phyloP scores from a whole-genome alignment of 495 filamentous ascomycete species.

The Penicillium desertorum region DNA sequence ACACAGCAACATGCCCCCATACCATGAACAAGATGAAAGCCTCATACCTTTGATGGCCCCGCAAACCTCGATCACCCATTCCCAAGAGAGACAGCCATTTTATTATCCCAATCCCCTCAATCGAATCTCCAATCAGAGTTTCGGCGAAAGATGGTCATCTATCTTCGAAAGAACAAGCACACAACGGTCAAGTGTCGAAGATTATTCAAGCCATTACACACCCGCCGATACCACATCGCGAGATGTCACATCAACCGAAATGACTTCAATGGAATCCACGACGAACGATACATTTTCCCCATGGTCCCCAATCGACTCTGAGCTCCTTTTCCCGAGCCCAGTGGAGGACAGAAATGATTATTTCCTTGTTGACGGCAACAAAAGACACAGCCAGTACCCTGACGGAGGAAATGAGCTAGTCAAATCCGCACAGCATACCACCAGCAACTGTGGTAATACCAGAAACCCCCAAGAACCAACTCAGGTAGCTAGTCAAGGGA shows the following conservation, averaged over 20 bases:
- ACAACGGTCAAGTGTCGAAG: slow-evolving; percentile 1
- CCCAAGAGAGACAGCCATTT: not conserved
- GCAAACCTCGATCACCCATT: not conserved
- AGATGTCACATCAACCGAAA: slow-evolving; percentile 16
- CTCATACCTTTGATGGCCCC: not conserved
- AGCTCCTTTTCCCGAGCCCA: slow-evolving; percentile 24
- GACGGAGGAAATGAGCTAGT: slow-evolving; percentile 29
- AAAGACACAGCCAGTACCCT: slow-evolving; percentile 26
- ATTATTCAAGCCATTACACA: slow-evolving; percentile 8
- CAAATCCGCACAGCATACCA: slow-evolving; percentile 17
- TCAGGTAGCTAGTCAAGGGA: not conserved
- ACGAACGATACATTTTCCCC: slow-evolving; percentile 27
- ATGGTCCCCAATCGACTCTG: slow-evolving; percentile 31
- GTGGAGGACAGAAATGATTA: slow-evolving; percentile 29
- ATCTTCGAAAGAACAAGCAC: not conserved
- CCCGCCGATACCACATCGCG: slow-evolving; percentile 6
- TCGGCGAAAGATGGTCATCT: not conserved
- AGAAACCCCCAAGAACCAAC: not conserved
- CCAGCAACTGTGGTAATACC: not conserved
- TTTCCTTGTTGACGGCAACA: slow-evolving; percentile 40
- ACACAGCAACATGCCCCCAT: not conserved
- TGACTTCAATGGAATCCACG: slow-evolving; percentile 22
- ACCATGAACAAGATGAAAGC: not conserved
- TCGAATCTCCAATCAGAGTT: not conserved
- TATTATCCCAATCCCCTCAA: not conserved